phyloP scores from a whole-genome alignment of 148 eudicot genomes.

The Pharnaceum exiguum region DNA sequence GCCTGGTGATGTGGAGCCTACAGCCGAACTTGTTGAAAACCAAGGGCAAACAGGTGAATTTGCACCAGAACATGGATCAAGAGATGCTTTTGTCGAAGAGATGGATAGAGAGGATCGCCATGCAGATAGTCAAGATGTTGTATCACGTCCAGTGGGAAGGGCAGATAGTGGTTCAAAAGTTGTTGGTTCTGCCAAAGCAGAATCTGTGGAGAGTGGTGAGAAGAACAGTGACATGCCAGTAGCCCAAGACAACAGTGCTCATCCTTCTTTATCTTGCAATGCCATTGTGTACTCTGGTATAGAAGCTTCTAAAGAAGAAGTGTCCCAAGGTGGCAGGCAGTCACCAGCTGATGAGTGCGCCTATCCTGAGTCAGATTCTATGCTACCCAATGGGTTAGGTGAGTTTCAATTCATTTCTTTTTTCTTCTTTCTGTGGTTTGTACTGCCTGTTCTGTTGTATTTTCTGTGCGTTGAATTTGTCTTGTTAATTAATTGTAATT shows the following conservation, averaged over 20 bases:
- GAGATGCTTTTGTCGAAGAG: slow-evolving; percentile 76
- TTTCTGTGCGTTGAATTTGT: too few species aligned
- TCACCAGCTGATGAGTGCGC: slow-evolving; percentile 61
- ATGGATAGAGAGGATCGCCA: slow-evolving; percentile 85
- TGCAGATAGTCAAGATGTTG: slow-evolving; percentile 89
- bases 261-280: slow-evolving; percentile 96
- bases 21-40: slow-evolving; percentile 89
- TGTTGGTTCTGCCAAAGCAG: slow-evolving; percentile 83
- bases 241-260: slow-evolving; percentile 58
- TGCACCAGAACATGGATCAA: slow-evolving; percentile 59
- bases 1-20: slow-evolving; percentile 85
- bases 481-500: too few species aligned
- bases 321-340: slow-evolving; percentile 70
- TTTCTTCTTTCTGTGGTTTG: background rate
- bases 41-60: slow-evolving; percentile 94
- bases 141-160: slow-evolving; percentile 72
- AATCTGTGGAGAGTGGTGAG: slow-evolving; percentile 91
- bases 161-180: slow-evolving; percentile 95
- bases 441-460: too few species aligned
- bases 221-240: slow-evolving; percentile 65
- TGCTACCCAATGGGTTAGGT: slow-evolving; percentile 70
- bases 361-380: slow-evolving; percentile 53
- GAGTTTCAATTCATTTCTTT: background rate
- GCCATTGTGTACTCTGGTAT: slow-evolving; percentile 82
- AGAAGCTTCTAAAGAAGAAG: slow-evolving; percentile 96